Conservation (phyloP, 2,329 filamentous ascomycete species). For the Mycosphaerella sp. region DNA sequence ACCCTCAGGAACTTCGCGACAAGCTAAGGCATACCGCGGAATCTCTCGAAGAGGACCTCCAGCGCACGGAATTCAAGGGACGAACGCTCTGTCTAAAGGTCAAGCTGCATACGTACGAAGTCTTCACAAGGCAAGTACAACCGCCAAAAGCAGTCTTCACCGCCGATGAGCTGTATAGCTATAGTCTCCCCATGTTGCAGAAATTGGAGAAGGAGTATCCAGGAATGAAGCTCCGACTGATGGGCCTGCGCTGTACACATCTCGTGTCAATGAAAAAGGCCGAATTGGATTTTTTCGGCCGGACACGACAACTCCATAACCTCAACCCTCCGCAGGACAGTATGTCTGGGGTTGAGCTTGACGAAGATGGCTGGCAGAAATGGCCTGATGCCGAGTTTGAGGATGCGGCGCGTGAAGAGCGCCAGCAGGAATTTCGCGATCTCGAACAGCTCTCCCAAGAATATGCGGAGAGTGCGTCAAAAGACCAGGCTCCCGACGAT, state of each 20-base stretch:
- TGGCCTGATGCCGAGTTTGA: constrained; percentile 64
- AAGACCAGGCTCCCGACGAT: constrained; percentile 19
- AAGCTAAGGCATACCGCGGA: constrained; percentile 77
- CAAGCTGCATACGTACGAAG: constrained; percentile 90
- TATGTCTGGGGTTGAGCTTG: constrained; percentile 33
- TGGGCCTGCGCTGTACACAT: constrained; percentile 84
- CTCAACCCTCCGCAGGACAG: constrained; percentile 34
- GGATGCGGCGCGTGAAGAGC: constrained; percentile 54
- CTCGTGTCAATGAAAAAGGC: constrained; percentile 79
- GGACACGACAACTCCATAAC: constrained; percentile 21
- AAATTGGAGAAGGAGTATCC: constrained; percentile 78
- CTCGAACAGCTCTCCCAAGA: constrained; percentile 59
- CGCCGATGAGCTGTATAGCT: constrained; percentile 78
- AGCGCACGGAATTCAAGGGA: constrained; percentile 73
- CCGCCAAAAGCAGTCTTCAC: constrained; percentile 64
- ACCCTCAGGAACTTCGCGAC: constrained; percentile 60
- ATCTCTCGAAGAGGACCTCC: constrained; percentile 80
- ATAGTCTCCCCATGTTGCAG: constrained; percentile 70
- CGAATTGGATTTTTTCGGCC: constrained; percentile 74
- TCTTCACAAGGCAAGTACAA: constrained; percentile 74
- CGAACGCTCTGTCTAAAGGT: constrained; percentile 88
- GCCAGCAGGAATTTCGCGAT: constrained; percentile 56
- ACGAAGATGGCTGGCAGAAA: constrained; percentile 57
- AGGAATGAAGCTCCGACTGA: constrained; percentile 69
- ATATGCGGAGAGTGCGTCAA: constrained; percentile 31